Conservation (phyloP, 2,329 filamentous ascomycete genomes). For the Diaporthe aspalathi region DNA sequence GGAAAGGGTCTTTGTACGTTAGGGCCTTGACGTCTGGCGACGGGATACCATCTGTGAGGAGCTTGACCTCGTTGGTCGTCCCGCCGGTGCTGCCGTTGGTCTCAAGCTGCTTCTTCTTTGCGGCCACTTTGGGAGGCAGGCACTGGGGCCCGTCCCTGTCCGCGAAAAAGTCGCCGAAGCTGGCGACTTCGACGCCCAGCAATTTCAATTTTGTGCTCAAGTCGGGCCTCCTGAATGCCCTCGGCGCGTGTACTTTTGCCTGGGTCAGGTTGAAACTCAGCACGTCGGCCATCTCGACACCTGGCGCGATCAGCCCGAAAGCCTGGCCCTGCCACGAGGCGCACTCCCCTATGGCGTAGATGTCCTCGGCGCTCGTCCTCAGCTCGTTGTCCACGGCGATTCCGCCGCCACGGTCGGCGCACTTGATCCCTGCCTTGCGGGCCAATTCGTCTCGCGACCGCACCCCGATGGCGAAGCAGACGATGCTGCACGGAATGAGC, state of each 20-base stretch:
- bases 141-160: slow-evolving; percentile 84
- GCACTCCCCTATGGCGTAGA: slow-evolving; percentile 92
- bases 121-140: slow-evolving; percentile 68
- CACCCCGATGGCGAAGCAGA: slow-evolving; percentile 93
- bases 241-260: slow-evolving; percentile 75
- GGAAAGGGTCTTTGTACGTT: slow-evolving; percentile 90
- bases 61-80: slow-evolving; percentile 55
- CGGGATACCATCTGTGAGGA: slow-evolving; percentile 64
- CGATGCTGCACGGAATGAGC: slow-evolving; percentile 78
- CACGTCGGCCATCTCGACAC: slow-evolving; percentile 92
- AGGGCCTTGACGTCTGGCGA: slow-evolving; percentile 79
- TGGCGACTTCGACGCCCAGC: slow-evolving; percentile 89
- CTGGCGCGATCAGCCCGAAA: slow-evolving; percentile 89
- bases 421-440: slow-evolving; percentile 74
- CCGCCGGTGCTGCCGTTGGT: slow-evolving; percentile 47
- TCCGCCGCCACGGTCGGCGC: slow-evolving; percentile 79
- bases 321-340: slow-evolving; percentile 90
- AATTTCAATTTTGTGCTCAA: slow-evolving; percentile 93
- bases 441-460: slow-evolving; percentile 84
- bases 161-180: slow-evolving; percentile 94
- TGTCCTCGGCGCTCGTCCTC: slow-evolving; percentile 75
- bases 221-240: slow-evolving; percentile 83
- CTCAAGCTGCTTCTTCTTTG: slow-evolving; percentile 53
- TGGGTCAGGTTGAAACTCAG: slow-evolving; percentile 92
- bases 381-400: slow-evolving; percentile 76